Evolutionary conservation across 2,329 filamentous ascomycete genomes (phyloP).

Genomic region (Botrytis cinerea): DNA sequence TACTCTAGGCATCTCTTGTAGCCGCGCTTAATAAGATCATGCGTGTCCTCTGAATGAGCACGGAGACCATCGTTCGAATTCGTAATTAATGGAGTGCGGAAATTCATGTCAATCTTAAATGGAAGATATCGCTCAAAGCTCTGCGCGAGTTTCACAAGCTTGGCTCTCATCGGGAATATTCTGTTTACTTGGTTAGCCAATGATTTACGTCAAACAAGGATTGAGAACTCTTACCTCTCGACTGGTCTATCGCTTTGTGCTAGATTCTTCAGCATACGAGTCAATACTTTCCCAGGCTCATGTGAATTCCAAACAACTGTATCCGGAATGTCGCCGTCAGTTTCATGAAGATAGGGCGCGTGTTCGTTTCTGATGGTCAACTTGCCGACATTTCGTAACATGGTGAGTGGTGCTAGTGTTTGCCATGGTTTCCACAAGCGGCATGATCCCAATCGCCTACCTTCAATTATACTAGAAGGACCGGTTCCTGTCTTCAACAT

Average conservation of each 20-base stretch:
- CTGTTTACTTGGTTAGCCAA: not conserved
- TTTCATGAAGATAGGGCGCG: not conserved
- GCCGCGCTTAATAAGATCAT: not conserved
- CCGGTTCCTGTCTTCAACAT: not conserved
- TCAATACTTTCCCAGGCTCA: not conserved
- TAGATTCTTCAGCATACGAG: not conserved
- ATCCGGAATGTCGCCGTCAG: not conserved
- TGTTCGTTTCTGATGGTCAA: not conserved
- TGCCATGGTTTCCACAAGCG: not conserved
- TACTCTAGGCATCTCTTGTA: not conserved
- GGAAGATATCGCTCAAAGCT: slow-evolving; percentile 12
- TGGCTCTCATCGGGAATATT: not conserved
- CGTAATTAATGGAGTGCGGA: not conserved
- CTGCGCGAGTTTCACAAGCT: not conserved
- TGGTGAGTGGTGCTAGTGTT: not conserved
- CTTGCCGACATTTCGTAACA: slow-evolving; percentile 1
- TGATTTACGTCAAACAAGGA: not conserved
- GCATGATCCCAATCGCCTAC: not conserved
- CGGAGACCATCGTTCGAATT: not conserved
- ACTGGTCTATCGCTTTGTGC: not conserved
- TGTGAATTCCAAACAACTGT: not conserved
- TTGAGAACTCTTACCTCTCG: not conserved
- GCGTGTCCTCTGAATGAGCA: not conserved
- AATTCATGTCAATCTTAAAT: not conserved
- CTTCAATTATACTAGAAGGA: not conserved